These are phyloP conservation scores for Mycocentrospora acerina DNA, from an alignment of 2,329 filamentous ascomycete genomes.

Conservation along the genomic window DNA sequence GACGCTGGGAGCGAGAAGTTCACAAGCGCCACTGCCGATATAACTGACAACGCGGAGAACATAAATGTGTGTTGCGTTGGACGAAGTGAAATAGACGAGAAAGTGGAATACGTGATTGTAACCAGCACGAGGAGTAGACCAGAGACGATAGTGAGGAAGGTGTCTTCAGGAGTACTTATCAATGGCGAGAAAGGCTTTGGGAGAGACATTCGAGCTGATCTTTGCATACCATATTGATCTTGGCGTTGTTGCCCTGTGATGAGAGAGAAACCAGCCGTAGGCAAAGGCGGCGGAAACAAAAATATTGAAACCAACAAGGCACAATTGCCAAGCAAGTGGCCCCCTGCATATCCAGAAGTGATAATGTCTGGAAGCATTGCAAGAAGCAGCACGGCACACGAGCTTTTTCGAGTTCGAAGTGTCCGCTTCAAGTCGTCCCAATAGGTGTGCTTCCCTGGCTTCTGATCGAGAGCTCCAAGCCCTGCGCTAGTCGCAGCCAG, in stretches of 20 bases:
- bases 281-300: conserved; percentile 53
- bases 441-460: conserved; percentile 33
- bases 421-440: conserved; percentile 38
- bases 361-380: conserved; percentile 37
- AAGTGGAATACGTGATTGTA: conserved; percentile 39
- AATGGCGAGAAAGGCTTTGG: conserved; percentile 39
- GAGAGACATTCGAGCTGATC: conserved; percentile 24
- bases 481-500: conserved; percentile 51
- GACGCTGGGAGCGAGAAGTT: conserved; percentile 46
- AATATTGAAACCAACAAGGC: conserved; percentile 50
- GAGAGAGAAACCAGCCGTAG: conserved; percentile 35
- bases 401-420: conserved; percentile 39
- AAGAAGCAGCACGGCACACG: conserved; percentile 38
- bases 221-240: conserved; percentile 24
- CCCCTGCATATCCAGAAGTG: conserved; percentile 16
- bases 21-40: conserved; percentile 46
- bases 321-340: conserved; percentile 49
- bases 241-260: conserved; percentile 25
- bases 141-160: conserved; percentile 45
- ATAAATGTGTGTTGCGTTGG: conserved; percentile 37
- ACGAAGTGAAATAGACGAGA: conserved; percentile 36
- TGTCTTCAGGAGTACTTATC: conserved; percentile 43
- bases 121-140: conserved; percentile 41
- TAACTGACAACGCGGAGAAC: conserved; percentile 46
- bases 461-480: conserved; percentile 38